Evolutionary conservation across 2,329 filamentous ascomycete genomes (phyloP).

Genomic region (Hypocrella siamensis): DNA sequence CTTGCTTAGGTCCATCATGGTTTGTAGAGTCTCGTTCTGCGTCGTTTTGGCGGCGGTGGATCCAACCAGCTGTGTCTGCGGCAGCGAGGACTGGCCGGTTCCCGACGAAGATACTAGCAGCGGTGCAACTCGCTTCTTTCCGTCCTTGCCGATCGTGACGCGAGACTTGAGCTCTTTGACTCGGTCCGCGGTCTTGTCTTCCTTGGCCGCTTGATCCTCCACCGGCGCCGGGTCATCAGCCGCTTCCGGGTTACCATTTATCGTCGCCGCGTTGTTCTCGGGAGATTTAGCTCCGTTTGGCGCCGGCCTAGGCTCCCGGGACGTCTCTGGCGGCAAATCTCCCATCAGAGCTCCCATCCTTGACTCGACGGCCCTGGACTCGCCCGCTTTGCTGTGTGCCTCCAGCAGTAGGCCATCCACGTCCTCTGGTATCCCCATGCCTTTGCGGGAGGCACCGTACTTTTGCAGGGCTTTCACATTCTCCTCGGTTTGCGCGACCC

Average conservation of each 20-base stretch:
- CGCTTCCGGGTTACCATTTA: slow-evolving; percentile 22
- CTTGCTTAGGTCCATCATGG: slow-evolving; percentile 77
- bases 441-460: slow-evolving; percentile 76
- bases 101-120: slow-evolving; percentile 82
- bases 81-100: slow-evolving; percentile 72
- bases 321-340: slow-evolving; percentile 45
- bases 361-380: slow-evolving; percentile 78
- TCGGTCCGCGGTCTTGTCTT: slow-evolving; percentile 36
- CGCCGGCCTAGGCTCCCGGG: slow-evolving; percentile 29
- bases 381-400: slow-evolving; percentile 81
- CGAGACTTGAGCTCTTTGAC: slow-evolving; percentile 63
- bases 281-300: slow-evolving; percentile 38
- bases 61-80: slow-evolving; percentile 75
- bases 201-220: slow-evolving; percentile 29
- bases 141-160: slow-evolving; percentile 90
- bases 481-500: slow-evolving; percentile 70
- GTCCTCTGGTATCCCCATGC: slow-evolving; percentile 82
- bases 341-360: slow-evolving; percentile 99
- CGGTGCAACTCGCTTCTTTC: slow-evolving; percentile 89
- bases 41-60: slow-evolving; percentile 47
- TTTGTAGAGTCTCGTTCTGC: slow-evolving; percentile 60
- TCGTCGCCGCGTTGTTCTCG: slow-evolving; percentile 19
- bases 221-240: too few relatives aligned
- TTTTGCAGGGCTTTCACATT: slow-evolving; percentile 89
- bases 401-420: slow-evolving; percentile 78